Evolutionary conservation across 2,329 filamentous ascomycete genomes (phyloP).

Genomic region (Pseudogymnoascus sp.): DNA sequence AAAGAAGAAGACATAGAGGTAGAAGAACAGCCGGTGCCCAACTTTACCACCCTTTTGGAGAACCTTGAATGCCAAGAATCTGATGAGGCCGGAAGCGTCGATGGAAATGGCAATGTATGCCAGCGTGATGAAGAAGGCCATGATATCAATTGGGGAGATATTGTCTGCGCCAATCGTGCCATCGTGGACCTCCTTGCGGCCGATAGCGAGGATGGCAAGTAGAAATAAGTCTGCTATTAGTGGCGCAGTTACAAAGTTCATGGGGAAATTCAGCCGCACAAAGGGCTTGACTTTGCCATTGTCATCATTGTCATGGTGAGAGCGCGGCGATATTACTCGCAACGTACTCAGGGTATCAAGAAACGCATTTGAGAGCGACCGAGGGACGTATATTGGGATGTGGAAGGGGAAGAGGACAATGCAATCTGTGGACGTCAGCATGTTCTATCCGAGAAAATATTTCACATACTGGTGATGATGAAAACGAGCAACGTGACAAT

Average conservation of each 20-base stretch:
- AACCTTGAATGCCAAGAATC: conserved; percentile 62
- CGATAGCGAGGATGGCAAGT: conserved; percentile 60
- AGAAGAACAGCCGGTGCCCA: conserved; percentile 63
- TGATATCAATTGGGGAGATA: conserved; percentile 63
- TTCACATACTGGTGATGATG: conserved; percentile 57
- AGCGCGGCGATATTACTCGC: conserved; percentile 43
- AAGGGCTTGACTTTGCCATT: conserved; percentile 32
- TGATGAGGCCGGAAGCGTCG: conserved; percentile 64
- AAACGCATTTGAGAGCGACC: conserved; percentile 36
- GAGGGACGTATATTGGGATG: conserved; percentile 52
- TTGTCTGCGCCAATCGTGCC: conserved; percentile 57
- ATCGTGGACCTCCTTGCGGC: conserved; percentile 55
- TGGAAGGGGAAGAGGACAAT: conserved; percentile 61
- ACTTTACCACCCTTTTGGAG: conserved; percentile 56
- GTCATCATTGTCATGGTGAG: conserved; percentile 19
- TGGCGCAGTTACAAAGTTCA: conserved; percentile 65
- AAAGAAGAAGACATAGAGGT: conserved; percentile 67
- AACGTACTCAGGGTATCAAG: conserved; percentile 35
- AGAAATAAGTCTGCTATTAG: conserved; percentile 63
- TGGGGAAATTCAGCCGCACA: conserved; percentile 47
- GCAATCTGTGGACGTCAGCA: conserved; percentile 41
- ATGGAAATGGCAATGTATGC: conserved; percentile 73
- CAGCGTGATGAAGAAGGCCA: conserved; percentile 64
- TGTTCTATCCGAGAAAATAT: neutral
- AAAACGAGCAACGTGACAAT: conserved; percentile 64